These are phyloP conservation scores for Colletotrichum sp. DNA, from an alignment of 2,329 filamentous ascomycete genomes.

Conservation along the genomic window DNA sequence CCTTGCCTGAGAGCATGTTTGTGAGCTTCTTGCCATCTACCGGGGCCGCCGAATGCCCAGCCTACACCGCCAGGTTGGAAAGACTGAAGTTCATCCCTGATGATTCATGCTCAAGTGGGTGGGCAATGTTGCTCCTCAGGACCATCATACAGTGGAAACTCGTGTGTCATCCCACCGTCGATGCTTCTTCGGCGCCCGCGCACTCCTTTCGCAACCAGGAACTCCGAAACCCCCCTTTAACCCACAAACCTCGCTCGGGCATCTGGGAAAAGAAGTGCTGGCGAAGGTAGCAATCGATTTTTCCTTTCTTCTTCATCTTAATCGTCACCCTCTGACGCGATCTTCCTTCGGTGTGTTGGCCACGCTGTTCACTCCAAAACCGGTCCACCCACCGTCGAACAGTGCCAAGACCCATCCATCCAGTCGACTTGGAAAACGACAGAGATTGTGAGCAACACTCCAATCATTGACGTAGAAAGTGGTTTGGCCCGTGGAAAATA, in stretches of 20 bases:
- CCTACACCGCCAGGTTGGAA: not conserved
- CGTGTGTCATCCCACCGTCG: not conserved
- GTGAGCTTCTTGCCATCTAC: rapidly evolving
- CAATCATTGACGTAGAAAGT: not conserved
- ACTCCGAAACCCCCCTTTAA: not conserved
- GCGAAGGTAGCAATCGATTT: not conserved
- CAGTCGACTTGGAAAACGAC: not conserved
- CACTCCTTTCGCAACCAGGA: not conserved
- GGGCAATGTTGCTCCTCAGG: not conserved
- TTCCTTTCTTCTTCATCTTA: not conserved
- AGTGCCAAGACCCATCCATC: not conserved
- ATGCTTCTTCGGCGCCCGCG: not conserved
- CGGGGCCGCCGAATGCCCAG: not conserved
- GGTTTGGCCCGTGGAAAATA: not conserved
- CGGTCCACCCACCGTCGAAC: not conserved
- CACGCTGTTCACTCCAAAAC: not conserved
- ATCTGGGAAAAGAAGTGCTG: not conserved
- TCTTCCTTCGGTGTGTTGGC: not conserved
- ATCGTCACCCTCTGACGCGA: not conserved
- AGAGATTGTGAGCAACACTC: not conserved
- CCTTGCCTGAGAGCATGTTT: not conserved
- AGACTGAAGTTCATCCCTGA: not conserved
- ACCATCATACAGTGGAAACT: not conserved
- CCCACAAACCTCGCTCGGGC: not conserved
- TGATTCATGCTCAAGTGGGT: not conserved